These are phyloP conservation scores for Phytophthora lateralis DNA, from an alignment of 352 stramenopile species.

Conservation along the genomic window DNA sequence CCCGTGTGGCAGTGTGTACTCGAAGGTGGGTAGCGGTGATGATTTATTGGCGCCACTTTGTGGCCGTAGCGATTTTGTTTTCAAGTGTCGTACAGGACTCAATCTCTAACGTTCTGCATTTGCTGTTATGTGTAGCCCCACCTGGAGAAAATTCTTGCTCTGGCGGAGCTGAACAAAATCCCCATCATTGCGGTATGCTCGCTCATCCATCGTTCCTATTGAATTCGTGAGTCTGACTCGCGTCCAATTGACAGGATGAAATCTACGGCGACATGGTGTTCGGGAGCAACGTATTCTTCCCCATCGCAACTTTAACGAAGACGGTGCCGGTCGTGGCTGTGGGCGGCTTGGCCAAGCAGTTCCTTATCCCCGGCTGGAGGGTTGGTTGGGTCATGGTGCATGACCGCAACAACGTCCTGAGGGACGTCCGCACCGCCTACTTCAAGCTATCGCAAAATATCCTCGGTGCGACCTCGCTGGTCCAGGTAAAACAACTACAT, in stretches of 20 bases:
- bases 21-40: constrained; percentile 47
- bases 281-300: constrained; percentile 73
- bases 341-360: constrained; percentile 95
- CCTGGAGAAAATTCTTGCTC: constrained; percentile 69
- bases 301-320: constrained; percentile 83
- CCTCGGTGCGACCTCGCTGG: constrained; percentile 91
- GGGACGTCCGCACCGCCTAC: constrained; percentile 88
- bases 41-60: too few species aligned
- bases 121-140: constrained; percentile 41
- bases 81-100: neutral
- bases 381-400: constrained; percentile 96
- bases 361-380: constrained; percentile 94
- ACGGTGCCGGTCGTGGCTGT: constrained; percentile 84
- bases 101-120: neutral
- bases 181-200: constrained; percentile 92
- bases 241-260: constrained; percentile 52
- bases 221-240: neutral
- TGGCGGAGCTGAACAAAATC: constrained; percentile 88
- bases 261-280: constrained; percentile 90
- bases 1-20: constrained; percentile 95
- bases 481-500: constrained; percentile 51
- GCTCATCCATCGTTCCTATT: constrained; percentile 27
- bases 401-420: constrained; percentile 81
- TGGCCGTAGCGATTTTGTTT: neutral
- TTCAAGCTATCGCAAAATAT: constrained; percentile 94